Conservation (phyloP, 2,329 filamentous ascomycete genomes). For the Emmonsia crescens region DNA sequence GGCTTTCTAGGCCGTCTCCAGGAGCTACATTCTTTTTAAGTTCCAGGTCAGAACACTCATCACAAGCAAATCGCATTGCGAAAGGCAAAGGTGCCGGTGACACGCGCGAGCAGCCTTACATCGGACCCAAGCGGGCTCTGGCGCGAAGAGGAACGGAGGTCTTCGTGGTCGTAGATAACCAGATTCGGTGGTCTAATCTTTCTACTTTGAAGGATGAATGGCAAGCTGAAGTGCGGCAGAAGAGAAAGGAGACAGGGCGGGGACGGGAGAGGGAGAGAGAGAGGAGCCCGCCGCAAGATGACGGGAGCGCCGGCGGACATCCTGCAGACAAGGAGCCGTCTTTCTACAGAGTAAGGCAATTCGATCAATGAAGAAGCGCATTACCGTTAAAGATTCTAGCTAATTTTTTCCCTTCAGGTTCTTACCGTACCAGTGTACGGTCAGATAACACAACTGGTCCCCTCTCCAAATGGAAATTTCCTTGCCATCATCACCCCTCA, state of each 20-base stretch:
- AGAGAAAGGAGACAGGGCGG: constrained; percentile 18
- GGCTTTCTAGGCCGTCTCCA: constrained; percentile 68
- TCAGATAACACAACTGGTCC: constrained; percentile 71
- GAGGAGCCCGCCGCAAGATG: constrained; percentile 8
- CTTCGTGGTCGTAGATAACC: constrained; percentile 77
- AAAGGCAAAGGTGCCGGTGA: constrained; percentile 20
- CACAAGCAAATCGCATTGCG: constrained; percentile 13
- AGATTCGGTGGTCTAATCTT: constrained; percentile 86
- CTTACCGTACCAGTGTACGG: constrained; percentile 69
- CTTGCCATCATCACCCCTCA: constrained; percentile 79
- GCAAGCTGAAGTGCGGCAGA: constrained; percentile 30
- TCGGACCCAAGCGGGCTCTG: constrained; percentile 50
- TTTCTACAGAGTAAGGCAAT: background rate
- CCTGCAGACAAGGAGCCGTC: background rate
- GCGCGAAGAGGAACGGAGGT: constrained; percentile 75
- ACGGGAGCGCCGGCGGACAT: background rate
- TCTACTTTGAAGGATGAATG: constrained; percentile 60
- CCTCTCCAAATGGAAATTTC: constrained; percentile 72
- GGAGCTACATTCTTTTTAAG: constrained; percentile 66
- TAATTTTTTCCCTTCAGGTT: constrained; percentile 40
- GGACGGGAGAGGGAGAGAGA: constrained; percentile 10
- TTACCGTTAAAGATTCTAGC: constrained; percentile 34
- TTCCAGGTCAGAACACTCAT: constrained; percentile 33
- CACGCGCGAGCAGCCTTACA: constrained; percentile 18
- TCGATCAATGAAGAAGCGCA: background rate